Conservation (phyloP, 495 filamentous ascomycete species). For the Talaromyces trachyspermus region DNA sequence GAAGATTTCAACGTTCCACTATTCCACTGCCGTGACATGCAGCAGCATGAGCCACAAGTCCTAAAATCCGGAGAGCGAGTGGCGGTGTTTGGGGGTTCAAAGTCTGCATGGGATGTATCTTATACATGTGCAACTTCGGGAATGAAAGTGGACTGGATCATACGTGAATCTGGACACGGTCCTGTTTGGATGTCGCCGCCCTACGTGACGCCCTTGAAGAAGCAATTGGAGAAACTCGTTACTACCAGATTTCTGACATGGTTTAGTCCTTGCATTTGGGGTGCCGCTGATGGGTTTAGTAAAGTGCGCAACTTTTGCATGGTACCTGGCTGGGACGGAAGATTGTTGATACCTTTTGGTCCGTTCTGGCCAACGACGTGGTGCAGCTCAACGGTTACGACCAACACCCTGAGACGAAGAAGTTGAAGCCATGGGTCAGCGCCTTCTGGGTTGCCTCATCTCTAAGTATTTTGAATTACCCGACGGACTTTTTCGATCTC, state of each 20-base stretch:
- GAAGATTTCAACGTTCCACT: constrained; percentile 49
- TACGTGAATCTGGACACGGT: constrained; percentile 69
- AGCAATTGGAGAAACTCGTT: constrained; percentile 59
- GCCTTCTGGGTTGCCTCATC: constrained; percentile 47
- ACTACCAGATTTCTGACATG: constrained; percentile 57
- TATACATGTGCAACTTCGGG: constrained; percentile 58
- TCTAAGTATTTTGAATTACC: constrained; percentile 54
- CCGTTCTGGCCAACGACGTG: constrained; percentile 43
- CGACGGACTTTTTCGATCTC: constrained; percentile 45
- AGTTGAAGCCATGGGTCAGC: constrained; percentile 55
- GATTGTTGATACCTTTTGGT: constrained; percentile 60
- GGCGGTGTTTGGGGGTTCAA: constrained; percentile 62
- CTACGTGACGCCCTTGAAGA: constrained; percentile 52
- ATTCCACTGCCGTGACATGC: constrained; percentile 57
- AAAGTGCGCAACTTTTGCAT: constrained; percentile 53
- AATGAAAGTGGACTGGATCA: constrained; percentile 67
- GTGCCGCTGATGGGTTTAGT: constrained; percentile 41
- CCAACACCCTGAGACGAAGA: constrained; percentile 49
- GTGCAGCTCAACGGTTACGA: constrained; percentile 43
- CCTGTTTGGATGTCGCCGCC: constrained; percentile 64
- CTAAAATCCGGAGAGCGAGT: constrained; percentile 32
- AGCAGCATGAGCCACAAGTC: constrained; percentile 27
- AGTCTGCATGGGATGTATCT: constrained; percentile 71
- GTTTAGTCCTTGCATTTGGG: constrained; percentile 59
- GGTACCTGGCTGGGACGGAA: constrained; percentile 57